Evolutionary conservation across 495 filamentous ascomycete species (phyloP).

Genomic region (Aspergillus nidulans): DNA sequence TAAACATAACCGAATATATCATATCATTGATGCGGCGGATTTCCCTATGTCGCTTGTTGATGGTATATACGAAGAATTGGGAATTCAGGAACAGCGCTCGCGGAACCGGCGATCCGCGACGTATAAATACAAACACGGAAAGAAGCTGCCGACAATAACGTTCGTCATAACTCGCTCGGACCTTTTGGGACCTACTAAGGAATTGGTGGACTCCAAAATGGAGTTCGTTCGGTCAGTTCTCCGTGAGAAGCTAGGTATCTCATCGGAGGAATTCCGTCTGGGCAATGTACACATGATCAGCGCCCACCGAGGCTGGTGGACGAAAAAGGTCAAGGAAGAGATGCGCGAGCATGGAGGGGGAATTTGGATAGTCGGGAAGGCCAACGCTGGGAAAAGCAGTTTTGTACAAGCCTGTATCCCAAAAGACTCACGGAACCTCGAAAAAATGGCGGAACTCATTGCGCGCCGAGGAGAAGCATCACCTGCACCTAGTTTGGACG

Average conservation of each 20-base stretch:
- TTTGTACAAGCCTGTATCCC: slow-evolving; percentile 83
- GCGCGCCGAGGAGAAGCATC: slow-evolving; percentile 25
- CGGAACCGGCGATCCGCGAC: slow-evolving; percentile 67
- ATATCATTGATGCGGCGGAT: slow-evolving; percentile 95
- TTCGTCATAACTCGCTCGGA: slow-evolving; percentile 91
- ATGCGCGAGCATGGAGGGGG: slow-evolving; percentile 76
- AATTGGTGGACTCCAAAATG: slow-evolving; percentile 77
- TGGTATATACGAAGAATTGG: slow-evolving; percentile 54
- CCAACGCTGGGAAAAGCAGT: slow-evolving; percentile 93
- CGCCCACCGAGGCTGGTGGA: slow-evolving; percentile 84
- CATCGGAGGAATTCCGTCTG: slow-evolving; percentile 60
- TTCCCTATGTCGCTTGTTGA: slow-evolving; percentile 89
- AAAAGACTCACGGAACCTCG: slow-evolving; percentile 60
- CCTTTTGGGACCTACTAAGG: slow-evolving; percentile 72
- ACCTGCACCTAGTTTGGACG: slow-evolving; percentile 10
- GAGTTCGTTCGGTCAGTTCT: slow-evolving; percentile 72
- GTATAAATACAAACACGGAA: slow-evolving; percentile 57
- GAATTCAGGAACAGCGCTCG: slow-evolving; percentile 61
- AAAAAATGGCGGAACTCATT: slow-evolving; percentile 33
- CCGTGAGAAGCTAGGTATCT: slow-evolving; percentile 61
- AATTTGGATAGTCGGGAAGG: slow-evolving; percentile 97
- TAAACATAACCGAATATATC: slow-evolving; percentile 88
- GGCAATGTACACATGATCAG: slow-evolving; percentile 84
- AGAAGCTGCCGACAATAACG: slow-evolving; percentile 60
- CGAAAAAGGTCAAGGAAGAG: slow-evolving; percentile 74